Percentiles rank a stretch among this genome's conserved stretches.
phyloP scores from a whole-genome alignment of 1,284 basidiomycete species.

The Melampsora occidentalis region DNA sequence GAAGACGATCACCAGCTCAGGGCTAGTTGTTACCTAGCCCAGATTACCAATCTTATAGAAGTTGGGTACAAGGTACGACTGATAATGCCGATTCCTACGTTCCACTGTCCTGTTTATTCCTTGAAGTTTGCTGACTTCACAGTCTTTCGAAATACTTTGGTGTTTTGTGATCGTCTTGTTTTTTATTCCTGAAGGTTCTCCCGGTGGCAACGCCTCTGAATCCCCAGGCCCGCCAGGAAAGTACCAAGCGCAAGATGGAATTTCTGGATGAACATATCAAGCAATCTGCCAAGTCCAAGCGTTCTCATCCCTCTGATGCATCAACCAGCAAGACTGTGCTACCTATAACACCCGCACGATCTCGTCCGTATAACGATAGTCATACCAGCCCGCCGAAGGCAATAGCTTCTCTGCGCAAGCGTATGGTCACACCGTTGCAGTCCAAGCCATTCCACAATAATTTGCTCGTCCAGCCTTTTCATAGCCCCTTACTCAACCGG shows the following conservation, averaged over 20 bases:
- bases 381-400: too few relatives aligned
- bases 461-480: too few relatives aligned
- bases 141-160: background rate
- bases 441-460: too few relatives aligned
- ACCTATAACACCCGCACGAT: too few relatives aligned
- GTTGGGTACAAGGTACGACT: constrained; percentile 16
- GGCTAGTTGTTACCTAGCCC: constrained; percentile 14
- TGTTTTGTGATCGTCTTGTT: background rate
- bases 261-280: constrained; percentile 32
- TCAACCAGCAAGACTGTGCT: too few relatives aligned
- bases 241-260: constrained; percentile 37
- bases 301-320: background rate
- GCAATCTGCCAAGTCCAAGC: constrained; percentile 10
- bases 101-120: background rate
- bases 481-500: too few relatives aligned
- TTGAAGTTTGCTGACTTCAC: background rate
- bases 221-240: constrained; percentile 20
- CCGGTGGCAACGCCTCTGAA: constrained; percentile 11
- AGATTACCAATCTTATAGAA: constrained; percentile 17
- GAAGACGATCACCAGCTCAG: constrained; percentile 25
- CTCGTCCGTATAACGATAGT: too few relatives aligned
- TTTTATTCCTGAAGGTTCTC: background rate
- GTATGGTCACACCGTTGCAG: too few relatives aligned
- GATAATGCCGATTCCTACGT: background rate
- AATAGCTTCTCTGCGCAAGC: too few relatives aligned